These are phyloP conservation scores for Ramaria sp. DNA, from an alignment of 768 basidiomycete genomes.

Conservation along the genomic window DNA sequence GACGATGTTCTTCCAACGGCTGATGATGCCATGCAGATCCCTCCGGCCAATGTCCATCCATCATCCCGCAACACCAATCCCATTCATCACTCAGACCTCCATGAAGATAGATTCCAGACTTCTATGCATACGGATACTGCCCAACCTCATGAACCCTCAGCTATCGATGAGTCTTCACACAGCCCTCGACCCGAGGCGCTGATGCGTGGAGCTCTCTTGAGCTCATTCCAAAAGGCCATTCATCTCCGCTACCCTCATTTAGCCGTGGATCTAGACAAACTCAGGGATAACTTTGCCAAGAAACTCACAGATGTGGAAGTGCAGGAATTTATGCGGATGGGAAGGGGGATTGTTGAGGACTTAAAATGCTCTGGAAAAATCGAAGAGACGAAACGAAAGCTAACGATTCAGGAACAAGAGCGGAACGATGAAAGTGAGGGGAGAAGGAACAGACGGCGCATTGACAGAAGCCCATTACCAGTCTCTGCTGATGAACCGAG, in stretches of 20 bases:
- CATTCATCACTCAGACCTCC: background rate
- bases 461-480: background rate
- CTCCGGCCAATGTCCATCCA: background rate
- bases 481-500: background rate
- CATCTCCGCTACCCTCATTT: background rate
- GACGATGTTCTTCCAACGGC: background rate
- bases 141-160: background rate
- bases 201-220: background rate
- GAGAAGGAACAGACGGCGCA: background rate
- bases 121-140: background rate
- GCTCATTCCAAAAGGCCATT: background rate
- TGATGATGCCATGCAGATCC: background rate
- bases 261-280: background rate
- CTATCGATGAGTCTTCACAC: background rate
- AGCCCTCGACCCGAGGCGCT: background rate
- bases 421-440: background rate
- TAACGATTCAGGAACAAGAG: background rate
- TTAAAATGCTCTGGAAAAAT: background rate
- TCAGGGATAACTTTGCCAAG: background rate
- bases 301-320: background rate
- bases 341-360: slow-evolving; percentile 4
- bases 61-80: background rate
- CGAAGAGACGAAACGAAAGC: slow-evolving; percentile 3
- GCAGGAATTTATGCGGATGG: background rate
- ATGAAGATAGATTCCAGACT: background rate